Evolutionary conservation across 306 rosid species (phyloP), one percentile per base, ranked within the genome.

Genomic region (Prunus davidiana): DNA sequence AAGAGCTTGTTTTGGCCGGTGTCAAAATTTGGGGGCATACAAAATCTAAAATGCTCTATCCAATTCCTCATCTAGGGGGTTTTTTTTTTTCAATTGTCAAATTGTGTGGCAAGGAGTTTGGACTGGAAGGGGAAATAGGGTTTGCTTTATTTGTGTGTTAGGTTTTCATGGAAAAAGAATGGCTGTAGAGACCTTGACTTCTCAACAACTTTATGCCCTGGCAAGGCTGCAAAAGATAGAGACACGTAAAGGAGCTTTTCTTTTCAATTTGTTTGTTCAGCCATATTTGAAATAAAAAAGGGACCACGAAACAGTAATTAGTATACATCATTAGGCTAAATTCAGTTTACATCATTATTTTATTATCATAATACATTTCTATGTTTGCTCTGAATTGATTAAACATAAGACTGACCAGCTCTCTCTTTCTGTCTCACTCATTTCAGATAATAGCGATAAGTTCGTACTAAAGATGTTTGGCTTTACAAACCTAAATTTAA

Each of bases 261-360:
- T 51, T 78, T 78, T 74, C 41, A 41, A 76, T 58, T 68, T 64
- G 50, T 64, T 64, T 32, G 63, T 63, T 66, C 45, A 14, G 38
- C 8, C 65, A 8, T 45, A 45, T 45, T 11, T 58, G 64, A n/a
- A 49, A 12, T 38, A 1, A 9, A 52, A 52, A 32, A 41, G 27
- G 61, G 49, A 51, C 62, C 63, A 70, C 12, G 41, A 30, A 61
- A 75, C 38, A 11, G 7, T n/a, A 57, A 30, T 49, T 49, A 18
- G 57, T 52, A 28, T 18, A 63, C 3, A 51, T 52, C 63, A 75
- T 56, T 71, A 52, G 77, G 64, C 50, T 32, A 8, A 60, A 30
- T 82, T 69, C 47, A 74, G 80, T 81, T 83, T 74, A 55, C 62
- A 71, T 71, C 83, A 83, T 64, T 19, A 5, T 56, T 49, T 34